Evolutionary conservation across 768 basidiomycete species (phyloP).

Genomic region (Suillus cothurnatus): DNA sequence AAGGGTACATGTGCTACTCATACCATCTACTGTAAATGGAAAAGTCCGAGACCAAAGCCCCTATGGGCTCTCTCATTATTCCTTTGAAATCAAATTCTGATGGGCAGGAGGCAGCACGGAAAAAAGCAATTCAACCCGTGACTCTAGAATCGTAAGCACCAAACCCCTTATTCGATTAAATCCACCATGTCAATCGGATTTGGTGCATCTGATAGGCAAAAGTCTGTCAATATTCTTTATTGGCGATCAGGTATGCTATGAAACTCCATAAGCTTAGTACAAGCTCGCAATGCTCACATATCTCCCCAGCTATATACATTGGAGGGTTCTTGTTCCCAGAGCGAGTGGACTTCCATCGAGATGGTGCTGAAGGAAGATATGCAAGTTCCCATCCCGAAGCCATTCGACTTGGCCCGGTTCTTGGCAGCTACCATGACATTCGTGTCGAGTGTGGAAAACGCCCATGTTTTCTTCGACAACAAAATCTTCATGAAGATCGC

Average conservation of each 20-base stretch:
- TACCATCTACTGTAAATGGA: no score
- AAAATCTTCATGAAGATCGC: background rate
- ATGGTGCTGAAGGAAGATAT: conserved; percentile 47
- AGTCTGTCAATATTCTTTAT: conserved; percentile 11
- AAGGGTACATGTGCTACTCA: no score
- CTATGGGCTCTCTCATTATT: no score
- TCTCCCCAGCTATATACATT: background rate
- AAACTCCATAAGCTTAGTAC: background rate
- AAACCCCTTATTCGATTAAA: background rate
- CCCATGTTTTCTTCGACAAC: conserved; percentile 11
- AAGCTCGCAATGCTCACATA: background rate
- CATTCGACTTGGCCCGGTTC: conserved; percentile 49
- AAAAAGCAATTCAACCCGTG: no score
- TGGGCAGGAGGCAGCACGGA: no score
- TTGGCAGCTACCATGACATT: conserved; percentile 51
- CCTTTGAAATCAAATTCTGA: no score
- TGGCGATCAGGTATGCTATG: conserved; percentile 13
- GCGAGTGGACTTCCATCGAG: conserved; percentile 47
- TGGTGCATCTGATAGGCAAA: background rate
- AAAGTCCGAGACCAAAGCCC: no score
- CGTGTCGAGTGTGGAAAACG: conserved; percentile 39
- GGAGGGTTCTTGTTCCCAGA: background rate
- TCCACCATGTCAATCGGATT: background rate
- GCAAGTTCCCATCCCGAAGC: conserved; percentile 39
- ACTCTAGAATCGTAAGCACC: no score